Percentiles rank a stretch among this genome's conserved stretches.
Conservation (phyloP, 2,329 filamentous ascomycete genomes). For the Conoideocrella luteorostrata region DNA sequence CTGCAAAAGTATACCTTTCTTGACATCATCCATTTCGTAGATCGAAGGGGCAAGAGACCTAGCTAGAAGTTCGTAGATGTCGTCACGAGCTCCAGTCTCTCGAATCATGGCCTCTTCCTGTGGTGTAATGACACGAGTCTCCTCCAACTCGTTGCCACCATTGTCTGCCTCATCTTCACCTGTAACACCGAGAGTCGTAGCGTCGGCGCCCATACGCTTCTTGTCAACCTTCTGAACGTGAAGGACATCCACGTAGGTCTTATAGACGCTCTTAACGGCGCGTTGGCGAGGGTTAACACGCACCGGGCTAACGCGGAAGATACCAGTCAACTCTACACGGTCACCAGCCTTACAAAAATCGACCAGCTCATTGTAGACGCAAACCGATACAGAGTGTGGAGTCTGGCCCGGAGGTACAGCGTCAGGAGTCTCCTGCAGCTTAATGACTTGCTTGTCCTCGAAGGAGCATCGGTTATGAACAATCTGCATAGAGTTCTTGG, state of each 20-base stretch:
- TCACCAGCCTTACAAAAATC: constrained; percentile 98
- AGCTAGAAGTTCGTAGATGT: constrained; percentile 89
- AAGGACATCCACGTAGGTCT: constrained; percentile 92
- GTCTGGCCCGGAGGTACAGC: constrained; percentile 93
- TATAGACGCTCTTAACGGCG: constrained; percentile 91
- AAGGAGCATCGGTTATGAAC: constrained; percentile 94
- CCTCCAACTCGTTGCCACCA: constrained; percentile 70
- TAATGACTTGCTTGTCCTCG: constrained; percentile 97
- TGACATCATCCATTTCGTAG: constrained; percentile 97
- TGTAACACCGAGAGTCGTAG: constrained; percentile 77
- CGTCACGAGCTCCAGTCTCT: constrained; percentile 68
- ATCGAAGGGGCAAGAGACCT: constrained; percentile 90
- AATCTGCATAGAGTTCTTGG: constrained; percentile 96
- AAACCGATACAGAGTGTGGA: constrained; percentile 92
- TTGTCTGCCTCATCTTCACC: constrained; percentile 60
- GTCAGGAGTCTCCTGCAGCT: constrained; percentile 95
- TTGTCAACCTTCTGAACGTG: constrained; percentile 97
- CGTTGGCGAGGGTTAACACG: constrained; percentile 90
- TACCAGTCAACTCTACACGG: constrained; percentile 88
- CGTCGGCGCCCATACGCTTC: constrained; percentile 85
- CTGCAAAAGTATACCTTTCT: constrained; percentile 95
- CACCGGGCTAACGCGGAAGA: constrained; percentile 92
- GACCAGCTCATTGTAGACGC: constrained; percentile 93
- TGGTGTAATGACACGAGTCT: constrained; percentile 73
- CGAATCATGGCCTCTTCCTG: constrained; percentile 90